phyloP scores from a whole-genome alignment of 257 asterid genomes.

The Echium plantagineum region DNA sequence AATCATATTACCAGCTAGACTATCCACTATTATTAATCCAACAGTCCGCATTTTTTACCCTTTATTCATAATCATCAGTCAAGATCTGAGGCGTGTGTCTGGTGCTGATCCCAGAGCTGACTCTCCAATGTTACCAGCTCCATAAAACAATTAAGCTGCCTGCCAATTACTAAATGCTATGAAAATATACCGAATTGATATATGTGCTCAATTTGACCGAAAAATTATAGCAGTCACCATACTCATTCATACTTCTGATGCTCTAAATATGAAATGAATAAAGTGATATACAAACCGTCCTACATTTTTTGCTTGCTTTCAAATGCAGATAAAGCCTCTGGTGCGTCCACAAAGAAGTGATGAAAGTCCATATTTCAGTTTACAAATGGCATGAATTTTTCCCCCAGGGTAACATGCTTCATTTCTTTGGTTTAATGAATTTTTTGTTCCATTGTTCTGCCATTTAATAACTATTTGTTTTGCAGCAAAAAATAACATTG shows the following conservation, averaged over 20 bases:
- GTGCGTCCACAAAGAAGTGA: conserved; percentile 66
- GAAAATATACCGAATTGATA: no score
- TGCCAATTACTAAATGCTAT: no score
- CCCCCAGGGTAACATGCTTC: conserved; percentile 55
- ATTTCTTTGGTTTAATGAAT: neutral
- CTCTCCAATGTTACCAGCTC: no score
- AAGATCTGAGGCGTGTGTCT: no score
- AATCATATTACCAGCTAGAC: no score
- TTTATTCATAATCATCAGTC: no score
- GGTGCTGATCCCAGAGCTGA: no score
- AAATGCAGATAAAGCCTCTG: conserved; percentile 70
- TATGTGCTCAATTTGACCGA: no score
- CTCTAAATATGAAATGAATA: neutral
- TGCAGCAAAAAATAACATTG: conserved; percentile 90
- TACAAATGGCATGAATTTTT: conserved; percentile 96
- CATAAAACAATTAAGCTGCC: no score
- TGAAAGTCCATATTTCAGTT: conserved; percentile 51
- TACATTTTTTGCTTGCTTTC: neutral
- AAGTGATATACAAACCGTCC: no score
- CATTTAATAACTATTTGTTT: conserved; percentile 5
- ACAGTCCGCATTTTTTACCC: no score
- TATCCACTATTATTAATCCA: no score
- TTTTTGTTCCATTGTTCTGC: neutral
- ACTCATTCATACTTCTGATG: neutral
- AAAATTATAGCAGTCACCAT: neutral